These are phyloP conservation scores for Canna indica DNA, from an alignment of 176 grass and related monocot species.

Conservation along the genomic window DNA sequence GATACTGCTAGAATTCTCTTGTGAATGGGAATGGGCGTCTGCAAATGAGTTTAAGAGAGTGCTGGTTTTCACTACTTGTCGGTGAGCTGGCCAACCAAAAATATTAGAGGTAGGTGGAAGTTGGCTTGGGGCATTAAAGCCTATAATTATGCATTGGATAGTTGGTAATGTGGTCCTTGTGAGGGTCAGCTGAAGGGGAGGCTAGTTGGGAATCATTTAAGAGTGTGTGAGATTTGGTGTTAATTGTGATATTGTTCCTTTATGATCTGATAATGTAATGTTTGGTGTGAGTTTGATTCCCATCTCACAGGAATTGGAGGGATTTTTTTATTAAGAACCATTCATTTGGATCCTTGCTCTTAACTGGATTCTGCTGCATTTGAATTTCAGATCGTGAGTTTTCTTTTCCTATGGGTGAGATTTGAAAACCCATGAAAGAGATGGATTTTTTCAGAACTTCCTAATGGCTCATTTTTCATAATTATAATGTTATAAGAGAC, in stretches of 20 bases:
- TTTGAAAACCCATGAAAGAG: no score
- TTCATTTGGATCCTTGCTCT: no score
- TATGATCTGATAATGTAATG: no score
- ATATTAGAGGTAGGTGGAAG: constrained; percentile 27
- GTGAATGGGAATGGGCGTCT: not conserved
- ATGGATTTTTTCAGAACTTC: no score
- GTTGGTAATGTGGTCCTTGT: constrained; percentile 25
- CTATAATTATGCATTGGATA: constrained; percentile 22
- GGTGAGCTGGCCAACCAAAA: constrained; percentile 16
- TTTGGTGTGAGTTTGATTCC: no score
- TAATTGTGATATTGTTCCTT: not conserved
- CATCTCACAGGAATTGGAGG: no score
- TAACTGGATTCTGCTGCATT: no score
- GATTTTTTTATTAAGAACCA: no score
- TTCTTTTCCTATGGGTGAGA: no score
- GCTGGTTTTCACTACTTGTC: constrained; percentile 9
- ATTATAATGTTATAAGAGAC: no score
- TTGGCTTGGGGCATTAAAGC: constrained; percentile 35
- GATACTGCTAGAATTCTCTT: not conserved
- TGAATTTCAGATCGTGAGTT: no score
- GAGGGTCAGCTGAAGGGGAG: constrained; percentile 5
- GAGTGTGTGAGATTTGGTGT: not conserved
- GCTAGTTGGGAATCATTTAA: not conserved
- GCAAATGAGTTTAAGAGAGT: not conserved
- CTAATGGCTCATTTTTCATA: no score